These are phyloP conservation scores for Diaporthe sp. DNA, from an alignment of 2,329 filamentous ascomycete genomes.

Conservation along the genomic window DNA sequence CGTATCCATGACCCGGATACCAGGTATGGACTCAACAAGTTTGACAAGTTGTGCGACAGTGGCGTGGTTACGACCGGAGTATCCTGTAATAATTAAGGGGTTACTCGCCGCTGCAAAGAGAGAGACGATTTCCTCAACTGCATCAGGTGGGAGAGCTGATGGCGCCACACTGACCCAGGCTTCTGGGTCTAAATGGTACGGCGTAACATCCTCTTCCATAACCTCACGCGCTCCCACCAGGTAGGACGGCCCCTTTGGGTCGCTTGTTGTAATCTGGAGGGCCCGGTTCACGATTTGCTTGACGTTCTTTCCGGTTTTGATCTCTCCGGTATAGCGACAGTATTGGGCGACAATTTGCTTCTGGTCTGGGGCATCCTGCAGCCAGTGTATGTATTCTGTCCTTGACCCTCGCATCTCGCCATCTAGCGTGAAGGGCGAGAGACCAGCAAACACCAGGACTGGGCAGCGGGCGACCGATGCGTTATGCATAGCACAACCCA, in stretches of 20 bases:
- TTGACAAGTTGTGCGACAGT: conserved; percentile 71
- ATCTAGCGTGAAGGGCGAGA: conserved; percentile 55
- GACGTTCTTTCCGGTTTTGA: conserved; percentile 85
- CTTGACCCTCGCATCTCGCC: conserved; percentile 53
- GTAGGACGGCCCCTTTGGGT: conserved; percentile 84
- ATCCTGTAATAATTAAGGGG: conserved; percentile 78
- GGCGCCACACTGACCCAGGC: conserved; percentile 66
- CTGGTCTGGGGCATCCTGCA: conserved; percentile 54
- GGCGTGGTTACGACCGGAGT: conserved; percentile 74
- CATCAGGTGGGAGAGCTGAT: conserved; percentile 59
- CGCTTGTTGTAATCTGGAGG: conserved; percentile 81
- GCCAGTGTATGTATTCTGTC: conserved; percentile 56
- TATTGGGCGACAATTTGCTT: conserved; percentile 78
- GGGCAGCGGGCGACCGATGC: conserved; percentile 75
- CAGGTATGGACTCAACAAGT: conserved; percentile 74
- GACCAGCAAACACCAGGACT: conserved; percentile 59
- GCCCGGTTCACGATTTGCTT: conserved; percentile 92
- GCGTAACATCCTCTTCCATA: conserved; percentile 85
- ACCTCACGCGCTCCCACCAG: conserved; percentile 81
- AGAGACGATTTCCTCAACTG: conserved; percentile 69
- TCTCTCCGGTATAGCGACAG: conserved; percentile 83
- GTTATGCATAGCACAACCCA: conserved; percentile 79
- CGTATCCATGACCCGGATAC: conserved; percentile 77
- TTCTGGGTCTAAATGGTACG: conserved; percentile 75
- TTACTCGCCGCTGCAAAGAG: conserved; percentile 69